Base-by-base conservation (phyloP, 441 rosid species). In the Pelargonium fulgidum region DNA sequence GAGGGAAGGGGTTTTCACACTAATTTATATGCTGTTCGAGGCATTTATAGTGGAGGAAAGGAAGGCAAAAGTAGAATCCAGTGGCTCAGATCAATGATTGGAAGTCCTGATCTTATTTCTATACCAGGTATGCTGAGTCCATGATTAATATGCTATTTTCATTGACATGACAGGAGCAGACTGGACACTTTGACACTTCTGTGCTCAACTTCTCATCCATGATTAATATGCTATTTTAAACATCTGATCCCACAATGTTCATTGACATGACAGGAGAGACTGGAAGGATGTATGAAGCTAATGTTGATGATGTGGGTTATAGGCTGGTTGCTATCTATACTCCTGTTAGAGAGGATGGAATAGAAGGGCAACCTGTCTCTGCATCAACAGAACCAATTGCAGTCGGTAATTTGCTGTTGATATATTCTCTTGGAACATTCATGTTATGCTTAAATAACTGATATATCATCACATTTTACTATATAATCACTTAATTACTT, bases 241-340 rank as follows among this genome's bases (percentile, higher is more conserved):
- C 50, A 42, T 59, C 22, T 65, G 70, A 48, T 75, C 69, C 64
- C 22, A 42, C 52, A 52, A 76, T 66, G 33, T 78, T 62, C 17
- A 66, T 66, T 74, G 73, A 71, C 70, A 54, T 75, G 81, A 81
- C 85, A 91, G 99, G 99, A 70, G 99, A 94, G 82, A 86, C 84
- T 0, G 99, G 91, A 73, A 86, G 86, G 83, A 86, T 87, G 96
- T 94, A 94, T 52, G 97, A 94, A 84, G 96, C 96, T 72, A 91
- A 94, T 86, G 99, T 91, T 20, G 99, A 94, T 81, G 99, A 94
- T 75, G 99, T 94, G 68, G 96, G 99, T 24, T 94, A 94, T 79
- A 85, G 99, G 79, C 73, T 94, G 66, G 99, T 94, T 54, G 96
- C 93, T 71, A 76, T 94, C 66, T 91, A 91, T 76, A 87, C 97